Evolutionary conservation across 345 rosid genomes (phyloP).

Genomic region (Pistacia vera): DNA sequence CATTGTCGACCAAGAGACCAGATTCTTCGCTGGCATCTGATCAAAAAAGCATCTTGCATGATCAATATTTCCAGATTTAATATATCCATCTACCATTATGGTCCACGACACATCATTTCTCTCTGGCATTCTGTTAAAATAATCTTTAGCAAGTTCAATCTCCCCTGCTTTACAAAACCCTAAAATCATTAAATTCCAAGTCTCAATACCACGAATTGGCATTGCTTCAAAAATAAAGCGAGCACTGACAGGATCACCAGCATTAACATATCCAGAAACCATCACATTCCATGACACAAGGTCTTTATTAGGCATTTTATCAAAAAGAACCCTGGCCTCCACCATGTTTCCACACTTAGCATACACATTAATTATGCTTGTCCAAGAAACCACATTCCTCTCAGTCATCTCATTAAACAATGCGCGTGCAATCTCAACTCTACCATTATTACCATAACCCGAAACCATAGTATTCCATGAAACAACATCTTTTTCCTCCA

Average conservation of each 20-base stretch:
- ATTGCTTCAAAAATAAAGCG: slow-evolving; percentile 18
- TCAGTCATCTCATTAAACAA: slow-evolving; percentile 30
- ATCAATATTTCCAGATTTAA: slow-evolving; percentile 30
- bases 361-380: slow-evolving; percentile 35
- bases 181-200: slow-evolving; percentile 35
- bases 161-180: slow-evolving; percentile 32
- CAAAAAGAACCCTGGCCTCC: slow-evolving; percentile 34
- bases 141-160: slow-evolving; percentile 24
- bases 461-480: slow-evolving; percentile 39
- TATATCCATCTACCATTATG: slow-evolving; percentile 35
- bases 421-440: slow-evolving; percentile 26
- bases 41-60: slow-evolving; percentile 33
- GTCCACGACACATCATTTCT: slow-evolving; percentile 39
- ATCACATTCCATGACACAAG: slow-evolving; percentile 31
- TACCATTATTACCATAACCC: slow-evolving; percentile 31
- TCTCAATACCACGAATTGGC: slow-evolving; percentile 26
- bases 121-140: slow-evolving; percentile 27
- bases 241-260: slow-evolving; percentile 31
- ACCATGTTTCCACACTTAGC: slow-evolving; percentile 32
- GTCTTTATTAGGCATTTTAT: slow-evolving; percentile 33
- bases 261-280: slow-evolving; percentile 29
- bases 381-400: slow-evolving; percentile 36
- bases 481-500: slow-evolving; percentile 35
- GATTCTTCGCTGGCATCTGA: slow-evolving; percentile 33
- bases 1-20: slow-evolving; percentile 35